phyloP scores from a whole-genome alignment of 345 rosid species.

The Pugionium dolabratum region DNA sequence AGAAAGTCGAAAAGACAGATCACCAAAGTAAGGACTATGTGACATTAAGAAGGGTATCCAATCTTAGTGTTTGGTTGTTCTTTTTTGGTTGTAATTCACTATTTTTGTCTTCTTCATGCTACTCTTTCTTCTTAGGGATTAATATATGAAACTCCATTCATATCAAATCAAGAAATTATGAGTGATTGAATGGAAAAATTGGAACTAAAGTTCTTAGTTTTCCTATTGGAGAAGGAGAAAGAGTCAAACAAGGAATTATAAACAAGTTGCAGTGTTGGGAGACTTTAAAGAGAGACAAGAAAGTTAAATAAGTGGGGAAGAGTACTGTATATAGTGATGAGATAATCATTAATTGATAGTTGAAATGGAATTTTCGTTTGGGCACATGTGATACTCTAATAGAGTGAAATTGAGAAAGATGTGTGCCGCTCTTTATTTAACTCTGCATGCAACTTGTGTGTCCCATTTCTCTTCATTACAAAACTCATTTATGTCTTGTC shows the following conservation, averaged over 20 bases:
- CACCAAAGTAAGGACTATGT: constrained; percentile 38
- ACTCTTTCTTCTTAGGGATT: constrained; percentile 17
- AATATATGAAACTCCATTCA: constrained; percentile 31
- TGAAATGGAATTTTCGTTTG: constrained; percentile 33
- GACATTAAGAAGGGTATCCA: constrained; percentile 34
- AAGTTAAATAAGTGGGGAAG: constrained; percentile 39
- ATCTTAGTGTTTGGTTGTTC: constrained; percentile 28
- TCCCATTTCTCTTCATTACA: no score
- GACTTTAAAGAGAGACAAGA: constrained; percentile 34
- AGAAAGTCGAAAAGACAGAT: constrained; percentile 28
- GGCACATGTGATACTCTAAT: neutral
- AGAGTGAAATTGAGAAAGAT: neutral
- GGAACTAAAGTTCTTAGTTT: constrained; percentile 18
- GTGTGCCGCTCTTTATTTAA: no score
- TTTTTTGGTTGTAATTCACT: constrained; percentile 22
- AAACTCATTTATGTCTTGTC: no score
- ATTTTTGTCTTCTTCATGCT: constrained; percentile 9
- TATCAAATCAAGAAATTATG: constrained; percentile 23
- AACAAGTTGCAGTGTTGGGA: constrained; percentile 15
- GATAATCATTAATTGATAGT: constrained; percentile 28
- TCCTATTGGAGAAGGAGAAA: constrained; percentile 32
- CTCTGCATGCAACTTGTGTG: no score
- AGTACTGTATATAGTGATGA: constrained; percentile 32
- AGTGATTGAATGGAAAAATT: constrained; percentile 14
- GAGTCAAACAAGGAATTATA: constrained; percentile 27